Conservation (phyloP, 2,329 filamentous ascomycete species). For the Ascochyta lentis region DNA sequence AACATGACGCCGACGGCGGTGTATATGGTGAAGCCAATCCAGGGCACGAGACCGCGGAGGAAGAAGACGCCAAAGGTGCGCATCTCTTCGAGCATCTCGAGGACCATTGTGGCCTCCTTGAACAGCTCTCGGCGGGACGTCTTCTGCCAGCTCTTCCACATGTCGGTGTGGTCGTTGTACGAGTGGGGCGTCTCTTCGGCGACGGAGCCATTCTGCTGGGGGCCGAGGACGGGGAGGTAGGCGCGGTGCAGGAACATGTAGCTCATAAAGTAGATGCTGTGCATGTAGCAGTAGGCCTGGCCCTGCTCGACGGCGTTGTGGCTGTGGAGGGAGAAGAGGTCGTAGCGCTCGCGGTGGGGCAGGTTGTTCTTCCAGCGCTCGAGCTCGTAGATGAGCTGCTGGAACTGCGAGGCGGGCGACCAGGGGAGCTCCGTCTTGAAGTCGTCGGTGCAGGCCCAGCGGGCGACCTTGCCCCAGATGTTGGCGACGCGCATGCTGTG, state of each 20-base stretch:
- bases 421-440: conserved; percentile 48
- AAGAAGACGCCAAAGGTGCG: conserved; percentile 51
- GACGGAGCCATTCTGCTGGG: conserved; percentile 34
- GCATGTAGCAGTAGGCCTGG: conserved; percentile 52
- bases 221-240: conserved; percentile 49
- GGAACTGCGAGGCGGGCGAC: conserved; percentile 45
- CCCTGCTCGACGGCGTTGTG: conserved; percentile 53
- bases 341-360: conserved; percentile 46
- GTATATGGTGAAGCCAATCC: conserved; percentile 53
- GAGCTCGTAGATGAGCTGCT: conserved; percentile 44
- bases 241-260: conserved; percentile 52
- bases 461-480: conserved; percentile 51
- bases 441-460: conserved; percentile 49
- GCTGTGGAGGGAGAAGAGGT: conserved; percentile 48
- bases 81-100: conserved; percentile 53
- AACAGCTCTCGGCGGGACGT: conserved; percentile 47
- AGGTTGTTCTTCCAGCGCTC: conserved; percentile 46
- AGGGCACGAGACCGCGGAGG: conserved; percentile 49
- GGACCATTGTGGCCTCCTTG: conserved; percentile 45
- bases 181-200: conserved; percentile 42
- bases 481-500: conserved; percentile 50
- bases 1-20: conserved; percentile 51
- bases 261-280: conserved; percentile 52
- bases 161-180: conserved; percentile 41
- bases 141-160: conserved; percentile 49